These are phyloP conservation scores for Exophiala bonariae DNA, from an alignment of 2,329 filamentous ascomycete species.

Conservation along the genomic window DNA sequence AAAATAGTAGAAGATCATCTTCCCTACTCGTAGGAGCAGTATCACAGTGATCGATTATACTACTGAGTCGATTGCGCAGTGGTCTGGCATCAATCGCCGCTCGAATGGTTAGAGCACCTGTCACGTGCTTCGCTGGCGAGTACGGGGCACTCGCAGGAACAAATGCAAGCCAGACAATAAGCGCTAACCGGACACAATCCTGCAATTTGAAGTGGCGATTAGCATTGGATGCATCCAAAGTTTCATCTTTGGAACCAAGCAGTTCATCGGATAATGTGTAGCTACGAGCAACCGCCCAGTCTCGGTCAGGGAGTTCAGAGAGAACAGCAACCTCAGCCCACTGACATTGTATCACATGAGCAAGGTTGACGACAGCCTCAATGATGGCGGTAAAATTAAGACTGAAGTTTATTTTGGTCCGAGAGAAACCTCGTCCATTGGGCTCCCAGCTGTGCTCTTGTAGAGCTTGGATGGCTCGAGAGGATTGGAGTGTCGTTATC, in stretches of 20 bases:
- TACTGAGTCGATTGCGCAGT: slow-evolving; percentile 4
- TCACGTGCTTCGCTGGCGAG: not conserved
- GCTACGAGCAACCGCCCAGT: slow-evolving; percentile 16
- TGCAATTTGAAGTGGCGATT: not conserved
- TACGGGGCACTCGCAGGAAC: slow-evolving; percentile 10
- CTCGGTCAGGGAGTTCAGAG: slow-evolving; percentile 8
- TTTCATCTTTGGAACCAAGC: slow-evolving; percentile 7
- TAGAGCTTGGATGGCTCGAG: slow-evolving; percentile 2
- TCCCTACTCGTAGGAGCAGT: not conserved
- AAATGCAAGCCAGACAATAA: slow-evolving; percentile 20
- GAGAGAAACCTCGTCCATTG: slow-evolving; percentile 10
- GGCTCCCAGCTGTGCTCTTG: slow-evolving; percentile 6
- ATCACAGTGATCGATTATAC: not conserved
- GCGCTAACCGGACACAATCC: slow-evolving; percentile 14
- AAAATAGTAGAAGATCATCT: slow-evolving; percentile 11
- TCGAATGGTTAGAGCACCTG: not conserved
- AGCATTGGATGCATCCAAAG: not conserved
- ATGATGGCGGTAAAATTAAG: slow-evolving; percentile 7
- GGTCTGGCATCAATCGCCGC: slow-evolving; percentile 14
- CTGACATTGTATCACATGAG: slow-evolving; percentile 13
- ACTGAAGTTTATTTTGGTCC: slow-evolving; percentile 8
- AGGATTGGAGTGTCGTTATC: slow-evolving; percentile 8
- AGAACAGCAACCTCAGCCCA: slow-evolving; percentile 5
- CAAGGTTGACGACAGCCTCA: slow-evolving; percentile 8
- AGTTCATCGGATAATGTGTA: slow-evolving; percentile 13